Base-by-base conservation (phyloP, 495 filamentous ascomycete species). In the Neurospora pannonica region DNA sequence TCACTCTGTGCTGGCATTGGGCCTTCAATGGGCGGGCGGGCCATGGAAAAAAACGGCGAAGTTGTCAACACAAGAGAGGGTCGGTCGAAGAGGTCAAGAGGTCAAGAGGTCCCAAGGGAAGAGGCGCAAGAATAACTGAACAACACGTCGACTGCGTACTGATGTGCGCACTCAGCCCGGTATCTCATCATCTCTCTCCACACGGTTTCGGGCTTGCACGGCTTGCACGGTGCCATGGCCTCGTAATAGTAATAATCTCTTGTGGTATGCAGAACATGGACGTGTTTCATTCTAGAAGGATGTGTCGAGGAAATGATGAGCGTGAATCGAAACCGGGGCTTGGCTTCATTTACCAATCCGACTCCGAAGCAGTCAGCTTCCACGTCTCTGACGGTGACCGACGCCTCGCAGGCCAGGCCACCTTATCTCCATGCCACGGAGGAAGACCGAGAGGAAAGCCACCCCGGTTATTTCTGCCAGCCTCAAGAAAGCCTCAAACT, bases 251-350 rank as follows among this genome's bases (percentile, higher is more conserved):
- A 70, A 71, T 67, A 70, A 71, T 74, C 39, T 75, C 70, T 73
- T 70, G 71, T 70, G 39, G 34, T 28, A 62, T 78, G 73, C 73
- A 79, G 72, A 71, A 76, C 75, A 76, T 77, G 72, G 71, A 76
- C 75, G 73, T 75, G 75, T 78, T 79, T 75, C 78, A 79, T 79
- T 81, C 79, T 79, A 81, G 78, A 78, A 79, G 75, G 11, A 67
- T 71, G 54, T 70, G 77, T 76, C 74, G 77, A 77, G 73, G 76
- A 70, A 76, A 72, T 72, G 72, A 67, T 67, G 54, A 67, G 54
- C 54, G 28, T 67, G 28, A 36, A 67, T 67, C 54, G 15, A 67
- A 67, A 67, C 24, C 28, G 13, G 28, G 54, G 54, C 54, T 34
- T 67, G 74, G 69, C 72, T 75, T 78, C 70, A 76, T 74, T 75